These are phyloP conservation scores for Tuber indicum DNA, from an alignment of 495 filamentous ascomycete species.

Conservation along the genomic window DNA sequence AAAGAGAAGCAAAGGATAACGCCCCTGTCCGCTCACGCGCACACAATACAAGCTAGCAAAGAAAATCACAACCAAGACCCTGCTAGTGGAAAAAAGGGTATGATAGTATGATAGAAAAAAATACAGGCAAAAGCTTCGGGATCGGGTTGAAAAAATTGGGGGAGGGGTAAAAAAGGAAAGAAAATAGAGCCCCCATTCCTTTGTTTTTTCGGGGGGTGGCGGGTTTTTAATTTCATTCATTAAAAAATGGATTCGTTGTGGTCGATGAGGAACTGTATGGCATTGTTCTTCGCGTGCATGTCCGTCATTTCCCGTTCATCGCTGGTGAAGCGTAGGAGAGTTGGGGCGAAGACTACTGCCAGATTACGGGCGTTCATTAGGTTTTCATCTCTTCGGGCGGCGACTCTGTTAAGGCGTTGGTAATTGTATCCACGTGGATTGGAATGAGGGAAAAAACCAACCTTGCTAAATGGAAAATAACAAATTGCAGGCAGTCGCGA, in stretches of 20 bases:
- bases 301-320: constrained; percentile 93
- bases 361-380: constrained; percentile 91
- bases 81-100: neutral
- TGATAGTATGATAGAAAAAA: neutral
- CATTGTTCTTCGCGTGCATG: constrained; percentile 82
- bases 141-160: constrained; percentile 17
- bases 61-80: constrained; percentile 7
- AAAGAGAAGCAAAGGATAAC: constrained; percentile 30
- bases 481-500: constrained; percentile 80
- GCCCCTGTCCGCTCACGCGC: constrained; percentile 36
- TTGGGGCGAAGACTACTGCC: constrained; percentile 96
- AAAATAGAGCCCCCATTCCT: neutral
- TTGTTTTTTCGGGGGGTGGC: neutral
- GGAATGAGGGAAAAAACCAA: constrained; percentile 10
- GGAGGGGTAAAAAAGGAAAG: constrained; percentile 10
- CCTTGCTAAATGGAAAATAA: constrained; percentile 80
- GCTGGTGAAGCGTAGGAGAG: constrained; percentile 83
- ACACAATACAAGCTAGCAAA: constrained; percentile 26
- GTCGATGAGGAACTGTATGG: constrained; percentile 84
- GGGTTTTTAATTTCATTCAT: constrained; percentile 8
- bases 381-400: constrained; percentile 74
- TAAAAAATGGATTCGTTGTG: constrained; percentile 71
- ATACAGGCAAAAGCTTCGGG: neutral
- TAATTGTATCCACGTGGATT: neutral
- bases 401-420: constrained; percentile 54